Percentiles rank a stretch among this genome's conserved stretches.
phyloP scores from a whole-genome alignment of 495 filamentous ascomycete species.

The Penicillium fimorum region DNA sequence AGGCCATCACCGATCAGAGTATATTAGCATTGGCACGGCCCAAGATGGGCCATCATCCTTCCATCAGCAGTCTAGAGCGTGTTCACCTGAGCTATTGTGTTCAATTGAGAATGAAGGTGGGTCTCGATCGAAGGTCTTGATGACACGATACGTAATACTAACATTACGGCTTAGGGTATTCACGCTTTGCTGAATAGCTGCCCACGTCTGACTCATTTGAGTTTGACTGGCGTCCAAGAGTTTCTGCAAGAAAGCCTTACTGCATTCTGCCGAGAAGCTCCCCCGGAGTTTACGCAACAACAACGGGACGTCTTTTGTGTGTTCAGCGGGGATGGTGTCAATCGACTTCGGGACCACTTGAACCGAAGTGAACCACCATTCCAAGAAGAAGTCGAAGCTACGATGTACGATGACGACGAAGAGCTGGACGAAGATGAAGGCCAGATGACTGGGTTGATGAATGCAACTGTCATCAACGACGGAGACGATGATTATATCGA shows the following conservation, averaged over 20 bases:
- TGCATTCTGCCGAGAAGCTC: slow-evolving; percentile 80
- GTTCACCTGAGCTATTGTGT: slow-evolving; percentile 97
- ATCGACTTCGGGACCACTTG: slow-evolving; percentile 70
- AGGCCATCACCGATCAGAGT: slow-evolving; percentile 81
- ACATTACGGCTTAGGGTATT: slow-evolving; percentile 67
- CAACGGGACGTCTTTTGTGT: slow-evolving; percentile 96
- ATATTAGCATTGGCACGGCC: slow-evolving; percentile 77
- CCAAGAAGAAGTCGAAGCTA: slow-evolving; percentile 45
- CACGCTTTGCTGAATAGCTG: slow-evolving; percentile 85
- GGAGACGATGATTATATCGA: slow-evolving; percentile 54
- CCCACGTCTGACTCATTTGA: slow-evolving; percentile 89
- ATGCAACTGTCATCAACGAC: slow-evolving; percentile 50
- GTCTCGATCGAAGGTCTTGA: slow-evolving; percentile 23
- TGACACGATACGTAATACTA: slow-evolving; percentile 12
- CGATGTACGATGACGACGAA: slow-evolving; percentile 58
- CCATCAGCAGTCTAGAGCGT: slow-evolving; percentile 70
- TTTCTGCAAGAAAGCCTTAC: slow-evolving; percentile 74
- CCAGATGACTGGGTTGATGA: slow-evolving; percentile 56
- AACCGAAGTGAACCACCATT: slow-evolving; percentile 47
- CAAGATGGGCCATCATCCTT: slow-evolving; percentile 46
- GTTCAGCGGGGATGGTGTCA: slow-evolving; percentile 86
- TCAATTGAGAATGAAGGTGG: slow-evolving; percentile 73
- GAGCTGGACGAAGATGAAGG: slow-evolving; percentile 53
- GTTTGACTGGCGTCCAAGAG: slow-evolving; percentile 89
- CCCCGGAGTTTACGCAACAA: slow-evolving; percentile 89